These are phyloP conservation scores for Aspergillus sp. DNA, from an alignment of 2,329 filamentous ascomycete genomes.

Conservation along the genomic window DNA sequence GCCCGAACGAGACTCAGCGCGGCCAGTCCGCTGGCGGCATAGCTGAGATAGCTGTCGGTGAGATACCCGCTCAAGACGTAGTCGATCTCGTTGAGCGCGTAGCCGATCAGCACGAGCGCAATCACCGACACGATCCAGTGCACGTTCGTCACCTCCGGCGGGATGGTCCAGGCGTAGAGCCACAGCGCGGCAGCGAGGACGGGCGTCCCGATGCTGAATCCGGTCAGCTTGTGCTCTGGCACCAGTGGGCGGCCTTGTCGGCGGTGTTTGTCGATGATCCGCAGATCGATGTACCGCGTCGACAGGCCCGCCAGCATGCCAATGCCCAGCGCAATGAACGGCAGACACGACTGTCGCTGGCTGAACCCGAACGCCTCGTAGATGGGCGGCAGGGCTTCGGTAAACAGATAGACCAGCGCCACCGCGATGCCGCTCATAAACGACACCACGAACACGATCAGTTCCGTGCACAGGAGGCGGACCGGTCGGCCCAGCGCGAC, in stretches of 20 bases:
- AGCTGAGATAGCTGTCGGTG: conserved; percentile 45
- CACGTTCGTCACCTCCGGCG: conserved; percentile 32
- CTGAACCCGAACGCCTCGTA: conserved; percentile 38
- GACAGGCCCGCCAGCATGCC: conserved; percentile 42
- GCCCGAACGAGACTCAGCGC: conserved; percentile 40
- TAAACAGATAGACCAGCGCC: conserved; percentile 51
- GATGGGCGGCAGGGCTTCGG: conserved; percentile 43
- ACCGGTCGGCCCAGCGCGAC: conserved; percentile 43
- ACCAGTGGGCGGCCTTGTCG: conserved; percentile 20
- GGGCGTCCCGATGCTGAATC: conserved; percentile 48
- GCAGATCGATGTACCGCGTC: conserved; percentile 42
- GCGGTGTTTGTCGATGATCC: conserved; percentile 27
- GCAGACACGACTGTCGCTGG: conserved; percentile 32
- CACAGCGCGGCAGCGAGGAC: conserved; percentile 45
- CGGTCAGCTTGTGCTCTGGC: conserved; percentile 49
- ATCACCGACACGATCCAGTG: conserved; percentile 42
- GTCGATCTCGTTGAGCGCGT: conserved; percentile 47
- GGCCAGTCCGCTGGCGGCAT: conserved; percentile 44
- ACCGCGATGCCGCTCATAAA: conserved; percentile 45
- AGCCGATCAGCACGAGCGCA: conserved; percentile 44
- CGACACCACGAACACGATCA: conserved; percentile 46
- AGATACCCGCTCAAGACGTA: conserved; percentile 42
- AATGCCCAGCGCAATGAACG: conserved; percentile 39
- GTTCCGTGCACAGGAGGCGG: conserved; percentile 47
- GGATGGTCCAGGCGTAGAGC: conserved; percentile 49